phyloP scores from a whole-genome alignment of 345 rosid genomes.

The Salix suchowensis region DNA sequence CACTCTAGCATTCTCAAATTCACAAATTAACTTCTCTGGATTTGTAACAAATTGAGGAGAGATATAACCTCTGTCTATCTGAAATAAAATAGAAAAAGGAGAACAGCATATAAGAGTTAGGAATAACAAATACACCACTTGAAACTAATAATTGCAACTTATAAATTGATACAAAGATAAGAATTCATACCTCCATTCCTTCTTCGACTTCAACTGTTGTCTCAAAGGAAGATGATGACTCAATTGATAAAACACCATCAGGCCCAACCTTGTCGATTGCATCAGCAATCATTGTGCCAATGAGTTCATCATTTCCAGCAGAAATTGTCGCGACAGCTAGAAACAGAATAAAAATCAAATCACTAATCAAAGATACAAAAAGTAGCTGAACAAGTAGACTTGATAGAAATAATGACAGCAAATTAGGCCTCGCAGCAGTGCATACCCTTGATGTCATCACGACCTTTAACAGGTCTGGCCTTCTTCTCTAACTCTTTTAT shows the following conservation, averaged over 20 bases:
- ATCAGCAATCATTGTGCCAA: slow-evolving; percentile 94
- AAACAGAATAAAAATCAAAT: background rate
- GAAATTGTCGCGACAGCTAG: slow-evolving; percentile 90
- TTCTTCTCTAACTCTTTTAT: slow-evolving; percentile 79
- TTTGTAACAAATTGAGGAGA: slow-evolving; percentile 96
- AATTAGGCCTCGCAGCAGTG: background rate
- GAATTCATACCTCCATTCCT: slow-evolving; percentile 77
- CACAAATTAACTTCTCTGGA: slow-evolving; percentile 80
- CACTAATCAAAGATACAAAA: background rate
- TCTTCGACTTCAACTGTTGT: slow-evolving; percentile 96
- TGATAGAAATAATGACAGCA: background rate
- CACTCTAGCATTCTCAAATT: slow-evolving; percentile 94
- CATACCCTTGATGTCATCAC: slow-evolving; percentile 82
- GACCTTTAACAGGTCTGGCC: slow-evolving; percentile 80
- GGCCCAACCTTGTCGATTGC: slow-evolving; percentile 99
- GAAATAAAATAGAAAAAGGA: slow-evolving; percentile 8
- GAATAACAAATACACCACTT: background rate
- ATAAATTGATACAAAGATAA: too few relatives aligned
- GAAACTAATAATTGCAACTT: background rate
- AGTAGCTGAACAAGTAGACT: background rate
- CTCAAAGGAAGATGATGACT: slow-evolving; percentile 95
- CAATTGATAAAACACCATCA: slow-evolving; percentile 96
- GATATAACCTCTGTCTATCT: slow-evolving; percentile 94
- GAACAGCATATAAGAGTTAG: background rate
- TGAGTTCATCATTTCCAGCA: slow-evolving; percentile 93